phyloP scores from a whole-genome alignment of 306 rosid species.

The Hippophae gyantsensis region DNA sequence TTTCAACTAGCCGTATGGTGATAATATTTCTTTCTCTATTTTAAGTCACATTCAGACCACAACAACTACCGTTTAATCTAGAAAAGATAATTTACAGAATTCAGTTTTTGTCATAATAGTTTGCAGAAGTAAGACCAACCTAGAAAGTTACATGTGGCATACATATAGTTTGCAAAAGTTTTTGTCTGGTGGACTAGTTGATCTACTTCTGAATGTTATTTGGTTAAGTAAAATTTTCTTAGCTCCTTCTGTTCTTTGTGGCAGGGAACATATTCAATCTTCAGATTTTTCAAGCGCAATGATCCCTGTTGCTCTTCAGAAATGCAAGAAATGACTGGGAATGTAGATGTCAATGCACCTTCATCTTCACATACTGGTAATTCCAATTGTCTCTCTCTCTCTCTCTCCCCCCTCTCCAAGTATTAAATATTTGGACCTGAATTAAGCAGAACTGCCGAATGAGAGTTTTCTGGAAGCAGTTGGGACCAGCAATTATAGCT shows the following conservation, averaged over 20 bases:
- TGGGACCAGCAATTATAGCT: constrained; percentile 11
- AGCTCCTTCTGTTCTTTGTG: constrained; percentile 4
- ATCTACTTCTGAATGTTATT: not conserved
- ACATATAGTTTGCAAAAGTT: not conserved
- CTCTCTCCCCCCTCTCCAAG: constrained; percentile 7
- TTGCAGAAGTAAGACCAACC: too few relatives aligned
- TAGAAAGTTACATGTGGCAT: too few relatives aligned
- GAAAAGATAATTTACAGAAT: too few relatives aligned
- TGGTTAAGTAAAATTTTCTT: not conserved
- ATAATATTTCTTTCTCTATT: too few relatives aligned
- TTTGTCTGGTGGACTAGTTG: not conserved
- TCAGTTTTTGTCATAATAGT: too few relatives aligned
- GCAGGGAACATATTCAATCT: constrained; percentile 61
- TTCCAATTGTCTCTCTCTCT: not conserved
- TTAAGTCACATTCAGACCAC: not conserved
- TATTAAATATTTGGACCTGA: constrained; percentile 13
- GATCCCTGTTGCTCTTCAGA: constrained; percentile 26
- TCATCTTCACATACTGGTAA: constrained; percentile 29
- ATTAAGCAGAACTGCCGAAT: constrained; percentile 19
- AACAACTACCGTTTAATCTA: not conserved
- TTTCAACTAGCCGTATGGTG: not conserved
- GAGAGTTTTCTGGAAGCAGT: constrained; percentile 24
- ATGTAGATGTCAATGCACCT: constrained; percentile 24
- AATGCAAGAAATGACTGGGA: constrained; percentile 37
- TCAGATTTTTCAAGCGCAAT: constrained; percentile 46